Percentiles rank a stretch among this genome's conserved stretches.
Conservation (phyloP, 2,329 filamentous ascomycete species). For the Incumbomyces delicatus region DNA sequence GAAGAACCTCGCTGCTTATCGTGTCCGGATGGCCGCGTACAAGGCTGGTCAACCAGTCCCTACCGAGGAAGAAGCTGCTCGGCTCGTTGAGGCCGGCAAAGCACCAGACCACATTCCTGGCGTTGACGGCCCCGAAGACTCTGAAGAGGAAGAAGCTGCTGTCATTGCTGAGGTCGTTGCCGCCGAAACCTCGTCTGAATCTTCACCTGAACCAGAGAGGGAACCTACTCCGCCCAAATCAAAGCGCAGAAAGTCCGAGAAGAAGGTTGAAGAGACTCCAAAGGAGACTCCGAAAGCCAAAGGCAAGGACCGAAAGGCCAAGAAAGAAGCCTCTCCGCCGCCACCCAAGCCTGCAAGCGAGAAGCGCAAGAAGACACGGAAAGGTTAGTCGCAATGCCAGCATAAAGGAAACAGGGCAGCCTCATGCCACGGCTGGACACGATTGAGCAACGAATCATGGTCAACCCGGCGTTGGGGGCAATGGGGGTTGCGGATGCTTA, state of each 20-base stretch:
- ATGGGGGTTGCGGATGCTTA: neutral
- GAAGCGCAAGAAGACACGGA: constrained; percentile 20
- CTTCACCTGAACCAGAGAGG: constrained; percentile 29
- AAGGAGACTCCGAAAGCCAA: constrained; percentile 31
- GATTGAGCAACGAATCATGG: no score
- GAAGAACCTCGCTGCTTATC: constrained; percentile 47
- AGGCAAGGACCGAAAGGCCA: constrained; percentile 31
- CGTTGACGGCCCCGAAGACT: constrained; percentile 24
- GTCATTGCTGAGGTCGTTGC: constrained; percentile 28
- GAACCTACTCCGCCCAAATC: constrained; percentile 33
- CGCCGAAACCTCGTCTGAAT: constrained; percentile 26
- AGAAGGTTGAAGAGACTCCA: constrained; percentile 26
- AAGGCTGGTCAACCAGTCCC: constrained; percentile 40
- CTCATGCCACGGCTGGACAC: no score
- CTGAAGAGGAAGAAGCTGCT: constrained; percentile 26
- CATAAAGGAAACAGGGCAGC: neutral
- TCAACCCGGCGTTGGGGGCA: no score
- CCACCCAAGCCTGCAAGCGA: constrained; percentile 15
- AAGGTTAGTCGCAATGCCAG: constrained; percentile 5
- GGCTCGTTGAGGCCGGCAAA: constrained; percentile 32
- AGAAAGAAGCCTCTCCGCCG: constrained; percentile 29
- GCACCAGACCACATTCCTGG: constrained; percentile 15
- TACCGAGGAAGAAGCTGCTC: constrained; percentile 35
- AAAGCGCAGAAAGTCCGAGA: constrained; percentile 36
- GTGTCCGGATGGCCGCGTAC: constrained; percentile 47